Evolutionary conservation across 805 yeast species (phyloP), one percentile per base, ranked within the genome.

Genomic region (Kuraishia floccosa): DNA sequence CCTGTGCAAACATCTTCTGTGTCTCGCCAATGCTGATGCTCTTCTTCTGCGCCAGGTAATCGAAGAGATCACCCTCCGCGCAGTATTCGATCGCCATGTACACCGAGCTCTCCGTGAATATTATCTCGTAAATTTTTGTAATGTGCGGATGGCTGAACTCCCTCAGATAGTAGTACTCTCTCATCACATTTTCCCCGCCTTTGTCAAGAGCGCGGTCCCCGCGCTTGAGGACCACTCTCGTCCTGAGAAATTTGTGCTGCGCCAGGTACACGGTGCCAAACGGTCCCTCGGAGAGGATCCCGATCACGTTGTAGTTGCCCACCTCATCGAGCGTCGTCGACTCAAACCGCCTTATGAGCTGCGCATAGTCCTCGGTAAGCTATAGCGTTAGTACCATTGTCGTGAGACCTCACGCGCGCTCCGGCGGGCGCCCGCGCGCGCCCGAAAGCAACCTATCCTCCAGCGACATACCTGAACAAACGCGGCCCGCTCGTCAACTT

Each of bases 81-180:
- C 96, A 89, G 54, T 84, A 91, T 47, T 89, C 97, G 44, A 89
- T 52, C 1, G 75, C 95, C 62, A 91, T 68, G 83, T 94, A 89
- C 2, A 87, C 79, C 37, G 68, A 66, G 2, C 68, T 66, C 38
- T 86, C 94, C 0, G 94, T 76, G 27, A 82, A 74, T 22, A 87
- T 74, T 21, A 86, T 77, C 50, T 89, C 98, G 50, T 84, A 89
- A 9, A 89, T 63, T 36, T 76, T 71, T 4, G 94, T 83, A 30
- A 89, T 82, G 46, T 85, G 74, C 4, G 85, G 84, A 49, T 86
- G 95, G 23, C 68, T 68, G 40, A 91, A 73, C 46, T 84, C 91
- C 30, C 84, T 65, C 43, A 87, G 87, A 49, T 85, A 91, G 47
- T 81, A 85, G 19, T 84, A 84, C 44, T 89, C 98, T 33, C 96